Conservation (phyloP, 2,329 filamentous ascomycete species). For the Aphanocladium album region DNA sequence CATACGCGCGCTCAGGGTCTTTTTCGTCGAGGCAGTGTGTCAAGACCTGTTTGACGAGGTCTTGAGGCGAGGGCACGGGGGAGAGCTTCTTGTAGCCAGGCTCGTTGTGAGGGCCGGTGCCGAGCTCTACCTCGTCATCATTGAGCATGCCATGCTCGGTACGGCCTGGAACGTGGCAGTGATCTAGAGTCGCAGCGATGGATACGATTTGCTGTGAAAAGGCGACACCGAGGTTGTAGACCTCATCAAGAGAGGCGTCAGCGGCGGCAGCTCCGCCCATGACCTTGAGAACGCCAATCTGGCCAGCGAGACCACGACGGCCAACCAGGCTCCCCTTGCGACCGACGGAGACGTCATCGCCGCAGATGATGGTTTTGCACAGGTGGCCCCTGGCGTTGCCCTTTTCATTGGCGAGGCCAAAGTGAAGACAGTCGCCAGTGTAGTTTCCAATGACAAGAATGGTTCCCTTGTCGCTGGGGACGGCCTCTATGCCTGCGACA, state of each 20-base stretch:
- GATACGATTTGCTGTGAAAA: constrained; percentile 50
- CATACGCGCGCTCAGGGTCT: constrained; percentile 45
- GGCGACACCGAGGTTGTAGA: constrained; percentile 46
- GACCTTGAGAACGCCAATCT: constrained; percentile 55
- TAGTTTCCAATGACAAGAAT: constrained; percentile 62
- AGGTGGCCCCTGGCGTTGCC: constrained; percentile 49
- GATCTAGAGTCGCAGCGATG: constrained; percentile 54
- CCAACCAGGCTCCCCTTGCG: constrained; percentile 54
- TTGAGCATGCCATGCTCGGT: constrained; percentile 43
- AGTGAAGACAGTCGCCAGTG: constrained; percentile 59
- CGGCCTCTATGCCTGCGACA: constrained; percentile 50
- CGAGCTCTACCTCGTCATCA: constrained; percentile 54
- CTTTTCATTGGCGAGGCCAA: constrained; percentile 55
- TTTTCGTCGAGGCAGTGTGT: constrained; percentile 54
- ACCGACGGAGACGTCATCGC: constrained; percentile 61
- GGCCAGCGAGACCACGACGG: constrained; percentile 56
- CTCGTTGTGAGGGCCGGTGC: constrained; percentile 64
- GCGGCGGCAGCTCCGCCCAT: constrained; percentile 46
- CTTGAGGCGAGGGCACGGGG: constrained; percentile 43
- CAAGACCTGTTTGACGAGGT: constrained; percentile 53
- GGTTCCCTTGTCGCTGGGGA: constrained; percentile 49
- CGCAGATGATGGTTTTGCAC: constrained; percentile 55
- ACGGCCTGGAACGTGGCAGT: constrained; percentile 54
- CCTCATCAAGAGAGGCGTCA: constrained; percentile 43
- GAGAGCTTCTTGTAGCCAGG: constrained; percentile 55